phyloP scores from a whole-genome alignment of 306 rosid species.

The Canavalia ensiformis region DNA sequence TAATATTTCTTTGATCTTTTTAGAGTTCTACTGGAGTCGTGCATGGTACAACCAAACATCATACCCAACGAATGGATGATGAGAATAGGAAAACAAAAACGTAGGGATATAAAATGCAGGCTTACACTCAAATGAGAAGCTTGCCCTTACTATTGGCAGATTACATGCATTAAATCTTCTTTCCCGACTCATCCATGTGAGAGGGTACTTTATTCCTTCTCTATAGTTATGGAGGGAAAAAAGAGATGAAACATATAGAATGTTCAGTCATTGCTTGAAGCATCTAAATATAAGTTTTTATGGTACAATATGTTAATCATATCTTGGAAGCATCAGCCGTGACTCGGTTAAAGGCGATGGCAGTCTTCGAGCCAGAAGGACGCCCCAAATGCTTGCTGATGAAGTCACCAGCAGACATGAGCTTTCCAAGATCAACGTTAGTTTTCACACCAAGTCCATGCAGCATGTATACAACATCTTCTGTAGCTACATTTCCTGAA shows the following conservation, averaged over 20 bases:
- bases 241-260: background rate
- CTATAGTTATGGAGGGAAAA: constrained; percentile 14
- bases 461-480: constrained; percentile 96
- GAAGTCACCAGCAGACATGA: constrained; percentile 83
- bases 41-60: background rate
- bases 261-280: constrained; percentile 33
- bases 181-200: constrained; percentile 38
- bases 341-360: constrained; percentile 71
- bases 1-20: background rate
- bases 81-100: background rate
- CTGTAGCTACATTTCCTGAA: constrained; percentile 80
- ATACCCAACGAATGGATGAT: constrained; percentile 9
- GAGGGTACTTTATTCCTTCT: constrained; percentile 29
- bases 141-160: constrained; percentile 20
- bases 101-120: constrained; percentile 30
- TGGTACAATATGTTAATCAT: constrained; percentile 40
- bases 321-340: constrained; percentile 74
- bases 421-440: constrained; percentile 79
- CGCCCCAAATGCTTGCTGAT: constrained; percentile 82
- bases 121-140: constrained; percentile 34
- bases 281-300: constrained; percentile 27
- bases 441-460: constrained; percentile 86
- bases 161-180: constrained; percentile 30
- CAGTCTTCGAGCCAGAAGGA: constrained; percentile 77
- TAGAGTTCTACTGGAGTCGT: background rate